A percentile compares a stretch with the other conserved stretches of the same genome.
Evolutionary conservation across 345 rosid species (phyloP).

Genomic region (Adansonia digitata): DNA sequence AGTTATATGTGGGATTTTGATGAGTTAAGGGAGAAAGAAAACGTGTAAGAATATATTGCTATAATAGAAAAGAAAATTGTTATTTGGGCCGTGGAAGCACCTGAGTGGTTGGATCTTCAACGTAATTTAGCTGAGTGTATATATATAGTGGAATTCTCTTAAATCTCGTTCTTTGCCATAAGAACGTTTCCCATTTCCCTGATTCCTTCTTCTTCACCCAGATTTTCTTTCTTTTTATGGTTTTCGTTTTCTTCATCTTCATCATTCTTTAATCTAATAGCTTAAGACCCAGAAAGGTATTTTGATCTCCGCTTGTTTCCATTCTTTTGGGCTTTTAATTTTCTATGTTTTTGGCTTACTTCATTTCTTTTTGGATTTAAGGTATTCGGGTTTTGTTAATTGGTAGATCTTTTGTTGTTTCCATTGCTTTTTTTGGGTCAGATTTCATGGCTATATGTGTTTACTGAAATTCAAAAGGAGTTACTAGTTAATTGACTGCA

Average conservation of each 20-base stretch:
- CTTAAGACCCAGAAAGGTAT: neutral
- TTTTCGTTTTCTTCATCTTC: neutral
- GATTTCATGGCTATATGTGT: neutral
- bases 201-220: neutral
- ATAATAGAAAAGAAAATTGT: neutral
- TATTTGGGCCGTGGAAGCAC: neutral
- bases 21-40: neutral
- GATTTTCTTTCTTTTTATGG: neutral
- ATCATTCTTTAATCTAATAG: neutral
- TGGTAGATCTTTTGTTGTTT: neutral
- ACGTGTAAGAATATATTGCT: neutral
- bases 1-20: neutral
- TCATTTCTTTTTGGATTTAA: neutral
- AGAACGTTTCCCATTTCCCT: neutral
- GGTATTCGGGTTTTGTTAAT: neutral
- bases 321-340: neutral
- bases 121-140: neutral
- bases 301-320: neutral
- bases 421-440: neutral
- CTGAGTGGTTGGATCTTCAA: neutral
- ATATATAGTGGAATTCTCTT: neutral
- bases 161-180: slow-evolving; percentile 10
- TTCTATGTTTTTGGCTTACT: neutral
- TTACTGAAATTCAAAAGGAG: neutral
- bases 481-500: neutral